These are phyloP conservation scores for Oryza officinalis DNA, from an alignment of 176 grass and related monocot genomes.

Conservation along the genomic window DNA sequence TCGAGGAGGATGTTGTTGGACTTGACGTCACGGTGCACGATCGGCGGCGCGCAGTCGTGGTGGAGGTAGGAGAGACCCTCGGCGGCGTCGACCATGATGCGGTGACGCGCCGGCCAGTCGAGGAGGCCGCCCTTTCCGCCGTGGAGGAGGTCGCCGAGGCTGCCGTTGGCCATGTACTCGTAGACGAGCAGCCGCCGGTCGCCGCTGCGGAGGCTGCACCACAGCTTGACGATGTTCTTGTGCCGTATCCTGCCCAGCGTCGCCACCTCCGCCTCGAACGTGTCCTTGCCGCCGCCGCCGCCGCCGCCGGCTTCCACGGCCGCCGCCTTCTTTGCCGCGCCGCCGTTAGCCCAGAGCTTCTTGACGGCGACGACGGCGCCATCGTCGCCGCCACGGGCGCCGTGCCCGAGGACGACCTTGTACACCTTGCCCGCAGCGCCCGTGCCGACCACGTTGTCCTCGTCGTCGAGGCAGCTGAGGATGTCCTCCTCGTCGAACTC, in stretches of 20 bases:
- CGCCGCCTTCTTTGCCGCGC: neutral
- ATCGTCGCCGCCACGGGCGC: conserved; percentile 9
- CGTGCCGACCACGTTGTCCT: conserved; percentile 58
- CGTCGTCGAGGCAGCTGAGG: conserved; percentile 52
- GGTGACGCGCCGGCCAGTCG: conserved; percentile 59
- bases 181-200: conserved; percentile 76
- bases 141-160: conserved; percentile 74
- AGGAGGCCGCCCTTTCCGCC: conserved; percentile 50
- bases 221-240: conserved; percentile 87
- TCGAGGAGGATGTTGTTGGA: conserved; percentile 86
- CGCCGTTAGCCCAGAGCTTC: conserved; percentile 35
- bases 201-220: conserved; percentile 58
- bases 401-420: conserved; percentile 38
- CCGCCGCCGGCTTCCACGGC: neutral
- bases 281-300: conserved; percentile 9
- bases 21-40: conserved; percentile 88
- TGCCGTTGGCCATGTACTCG: conserved; percentile 90
- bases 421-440: conserved; percentile 72
- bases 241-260: conserved; percentile 75
- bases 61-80: conserved; percentile 81
- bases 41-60: conserved; percentile 68
- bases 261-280: conserved; percentile 62
- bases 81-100: conserved; percentile 57
- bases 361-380: conserved; percentile 51
- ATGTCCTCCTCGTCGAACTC: conserved; percentile 58